Evolutionary conservation across 257 asterid genomes (phyloP), one percentile per base, ranked within the genome.

Genomic region (Gentiana macrophylla): DNA sequence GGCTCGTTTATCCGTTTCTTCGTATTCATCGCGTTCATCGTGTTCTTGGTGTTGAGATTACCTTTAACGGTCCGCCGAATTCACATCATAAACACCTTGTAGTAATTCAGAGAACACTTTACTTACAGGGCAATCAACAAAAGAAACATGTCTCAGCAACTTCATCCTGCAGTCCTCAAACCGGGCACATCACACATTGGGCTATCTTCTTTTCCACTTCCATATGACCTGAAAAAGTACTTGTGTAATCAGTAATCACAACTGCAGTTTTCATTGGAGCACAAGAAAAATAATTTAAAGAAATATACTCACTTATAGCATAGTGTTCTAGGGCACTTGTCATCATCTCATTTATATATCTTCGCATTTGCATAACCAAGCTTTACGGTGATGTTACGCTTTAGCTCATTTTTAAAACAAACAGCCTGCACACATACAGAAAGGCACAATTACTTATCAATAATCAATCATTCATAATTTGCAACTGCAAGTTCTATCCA

Each of bases 361-460:
- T 92, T 92, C 3, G 99, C 99, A 79, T 92, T 92, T 64, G 99
- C 99, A 74, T 92, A 92, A 50, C 99, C 99, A 66, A 92, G 99
- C 79, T 92, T 92, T 65, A 92, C 88, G 1, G 99, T 92, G 65
- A 92, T 92, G 64, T 92, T 92, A 51, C 99, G 94, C 64, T 92
- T 97, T 59, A 92, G 75, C 79, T 92, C 99, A 79, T 88, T 92
- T 65, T 92, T 92, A 60, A 92, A 88, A 41, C 99, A 97, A 50
- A 92, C 99, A 55, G 99, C 88, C 99, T 92, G 86, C 68, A 53
- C 11, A 58, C 44, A 12, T 15, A 15, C 24, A 15, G 24, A 15
- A 15, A 15, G 24, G 24, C 24, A 15, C 24, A 15, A 15, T 15
- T 15, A 15, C 24, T 15, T 15, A 15, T 15, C 24, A 15, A 15